A percentile compares a stretch with the other conserved stretches of the same genome.
phyloP scores from a whole-genome alignment of 768 basidiomycete species.

The Phylloporus arenicola region DNA sequence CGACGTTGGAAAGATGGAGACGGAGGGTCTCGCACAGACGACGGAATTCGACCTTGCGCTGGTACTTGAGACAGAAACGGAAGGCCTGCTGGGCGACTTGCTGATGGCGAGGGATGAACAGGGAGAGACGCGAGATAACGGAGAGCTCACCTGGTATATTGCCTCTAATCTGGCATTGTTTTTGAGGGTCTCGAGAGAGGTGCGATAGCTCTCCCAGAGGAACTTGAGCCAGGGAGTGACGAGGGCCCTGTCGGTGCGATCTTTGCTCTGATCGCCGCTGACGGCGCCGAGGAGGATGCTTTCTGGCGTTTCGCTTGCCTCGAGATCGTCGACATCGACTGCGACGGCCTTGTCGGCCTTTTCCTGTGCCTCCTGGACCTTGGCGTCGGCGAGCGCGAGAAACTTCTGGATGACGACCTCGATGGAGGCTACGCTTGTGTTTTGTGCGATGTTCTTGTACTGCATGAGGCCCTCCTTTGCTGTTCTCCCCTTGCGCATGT shows the following conservation, averaged over 20 bases:
- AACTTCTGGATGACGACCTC: conserved; percentile 87
- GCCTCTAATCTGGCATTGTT: conserved; percentile 85
- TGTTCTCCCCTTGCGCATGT: conserved; percentile 87
- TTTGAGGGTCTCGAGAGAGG: conserved; percentile 90
- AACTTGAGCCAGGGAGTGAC: conserved; percentile 98
- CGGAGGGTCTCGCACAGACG: conserved; percentile 94
- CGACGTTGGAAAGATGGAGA: conserved; percentile 88
- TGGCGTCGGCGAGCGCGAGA: conserved; percentile 72
- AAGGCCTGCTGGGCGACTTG: conserved; percentile 97
- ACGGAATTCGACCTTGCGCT: conserved; percentile 95
- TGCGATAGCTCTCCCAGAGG: conserved; percentile 98
- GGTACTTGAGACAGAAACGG: conserved; percentile 90
- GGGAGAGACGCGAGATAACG: too few species aligned
- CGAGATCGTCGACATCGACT: conserved; percentile 89
- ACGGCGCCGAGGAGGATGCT: conserved; percentile 88
- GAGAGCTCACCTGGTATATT: conserved; percentile 79
- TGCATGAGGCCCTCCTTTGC: conserved; percentile 96
- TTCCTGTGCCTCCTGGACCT: conserved; percentile 82
- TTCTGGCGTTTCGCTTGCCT: conserved; percentile 92
- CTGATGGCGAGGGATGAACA: conserved; percentile 33
- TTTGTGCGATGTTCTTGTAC: conserved; percentile 97
- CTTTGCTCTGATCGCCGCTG: conserved; percentile 84
- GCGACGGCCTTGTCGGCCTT: conserved; percentile 74
- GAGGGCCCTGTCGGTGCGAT: conserved; percentile 88
- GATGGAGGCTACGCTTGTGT: conserved; percentile 84